Evolutionary conservation across 129 eudicot genomes (phyloP).

Genomic region (Silybum marianum): DNA sequence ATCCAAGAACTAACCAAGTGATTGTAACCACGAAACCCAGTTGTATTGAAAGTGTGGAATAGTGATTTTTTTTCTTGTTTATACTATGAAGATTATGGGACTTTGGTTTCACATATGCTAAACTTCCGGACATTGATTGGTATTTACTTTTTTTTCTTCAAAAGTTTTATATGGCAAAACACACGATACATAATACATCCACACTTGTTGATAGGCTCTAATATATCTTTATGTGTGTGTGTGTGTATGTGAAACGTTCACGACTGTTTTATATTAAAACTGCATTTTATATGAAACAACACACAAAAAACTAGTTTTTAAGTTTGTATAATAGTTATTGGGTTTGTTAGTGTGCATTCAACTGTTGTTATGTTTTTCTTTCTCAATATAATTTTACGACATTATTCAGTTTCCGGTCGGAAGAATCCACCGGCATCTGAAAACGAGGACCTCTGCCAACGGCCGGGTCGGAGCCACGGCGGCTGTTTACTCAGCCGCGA

Average conservation of each 20-base stretch:
- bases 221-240: too few relatives aligned
- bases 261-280: background rate
- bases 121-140: too few relatives aligned
- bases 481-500: conserved; percentile 75
- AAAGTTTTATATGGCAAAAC: too few relatives aligned
- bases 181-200: too few relatives aligned
- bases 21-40: too few relatives aligned
- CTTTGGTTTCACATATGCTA: too few relatives aligned
- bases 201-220: too few relatives aligned
- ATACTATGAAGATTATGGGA: too few relatives aligned
- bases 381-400: background rate
- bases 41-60: too few relatives aligned
- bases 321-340: background rate
- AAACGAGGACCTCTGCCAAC: conserved; percentile 60
- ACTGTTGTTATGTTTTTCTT: background rate
- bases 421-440: conserved; percentile 70
- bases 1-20: too few relatives aligned
- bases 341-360: background rate
- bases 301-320: background rate
- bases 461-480: conserved; percentile 80
- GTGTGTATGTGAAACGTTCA: background rate
- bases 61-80: too few relatives aligned
- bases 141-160: too few relatives aligned
- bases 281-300: background rate
- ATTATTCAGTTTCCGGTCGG: conserved; percentile 66